Evolutionary conservation across 495 filamentous ascomycete species (phyloP).

Genomic region (Copromyces sp.): DNA sequence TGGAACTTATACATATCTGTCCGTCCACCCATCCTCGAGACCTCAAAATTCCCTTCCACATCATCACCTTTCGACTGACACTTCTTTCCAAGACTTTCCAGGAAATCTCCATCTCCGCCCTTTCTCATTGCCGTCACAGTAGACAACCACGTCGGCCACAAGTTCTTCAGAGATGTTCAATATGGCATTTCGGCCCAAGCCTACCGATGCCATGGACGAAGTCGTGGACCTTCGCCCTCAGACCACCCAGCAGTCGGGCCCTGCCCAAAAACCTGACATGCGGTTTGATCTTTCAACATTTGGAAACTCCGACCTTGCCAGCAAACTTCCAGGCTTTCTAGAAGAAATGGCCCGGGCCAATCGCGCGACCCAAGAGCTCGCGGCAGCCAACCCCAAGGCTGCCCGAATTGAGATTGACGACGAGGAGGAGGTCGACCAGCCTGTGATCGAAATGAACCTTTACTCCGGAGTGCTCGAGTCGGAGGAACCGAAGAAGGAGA

Average conservation of each 20-base stretch:
- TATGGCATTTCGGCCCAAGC: not conserved
- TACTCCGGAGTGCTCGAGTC: conserved; percentile 12
- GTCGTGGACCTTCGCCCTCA: conserved; percentile 13
- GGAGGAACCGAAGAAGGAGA: conserved; percentile 3
- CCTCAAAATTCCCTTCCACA: not conserved
- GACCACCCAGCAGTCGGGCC: not conserved
- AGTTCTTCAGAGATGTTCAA: not conserved
- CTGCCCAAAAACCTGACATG: conserved; percentile 12
- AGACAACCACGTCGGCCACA: not conserved
- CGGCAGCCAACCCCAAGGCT: conserved; percentile 13
- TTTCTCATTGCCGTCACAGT: not conserved
- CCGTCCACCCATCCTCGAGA: not conserved
- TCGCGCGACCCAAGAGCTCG: conserved; percentile 13
- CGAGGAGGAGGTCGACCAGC: conserved; percentile 6
- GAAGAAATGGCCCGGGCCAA: conserved; percentile 19
- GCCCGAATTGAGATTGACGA: conserved; percentile 15
- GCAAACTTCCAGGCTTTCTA: conserved; percentile 18
- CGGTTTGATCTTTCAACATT: conserved; percentile 17
- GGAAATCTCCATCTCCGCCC: not conserved
- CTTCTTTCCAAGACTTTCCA: not conserved
- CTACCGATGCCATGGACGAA: conserved; percentile 15
- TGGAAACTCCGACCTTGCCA: conserved; percentile 13
- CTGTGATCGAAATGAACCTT: conserved; percentile 17
- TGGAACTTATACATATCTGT: not conserved
- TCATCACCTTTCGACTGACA: not conserved